These are phyloP conservation scores for Chenopodium quinoa DNA, from an alignment of 148 eudicot species.

Conservation along the genomic window DNA sequence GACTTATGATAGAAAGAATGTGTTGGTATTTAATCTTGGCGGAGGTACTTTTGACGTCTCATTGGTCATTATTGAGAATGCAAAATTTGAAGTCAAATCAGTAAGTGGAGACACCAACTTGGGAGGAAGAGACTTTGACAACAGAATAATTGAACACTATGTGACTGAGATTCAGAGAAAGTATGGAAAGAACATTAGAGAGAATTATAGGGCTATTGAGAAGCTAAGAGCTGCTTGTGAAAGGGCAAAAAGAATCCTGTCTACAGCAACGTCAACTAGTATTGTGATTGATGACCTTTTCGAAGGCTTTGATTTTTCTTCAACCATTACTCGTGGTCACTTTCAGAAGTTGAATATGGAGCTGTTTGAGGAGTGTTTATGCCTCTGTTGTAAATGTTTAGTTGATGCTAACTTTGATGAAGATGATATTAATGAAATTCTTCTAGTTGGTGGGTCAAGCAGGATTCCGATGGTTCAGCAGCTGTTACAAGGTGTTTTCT, in stretches of 20 bases:
- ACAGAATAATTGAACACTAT: background rate
- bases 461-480: background rate
- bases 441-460: slow-evolving; percentile 5
- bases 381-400: background rate
- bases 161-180: background rate
- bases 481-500: background rate
- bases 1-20: background rate
- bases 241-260: background rate
- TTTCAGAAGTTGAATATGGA: background rate
- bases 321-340: background rate
- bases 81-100: background rate
- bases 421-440: background rate
- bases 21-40: background rate
- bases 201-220: background rate
- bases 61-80: background rate
- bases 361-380: background rate
- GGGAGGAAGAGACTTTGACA: background rate
- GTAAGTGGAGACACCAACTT: background rate
- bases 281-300: background rate
- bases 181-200: background rate
- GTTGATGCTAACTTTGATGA: background rate
- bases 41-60: background rate
- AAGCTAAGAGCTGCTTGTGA: background rate
- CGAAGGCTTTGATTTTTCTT: background rate
- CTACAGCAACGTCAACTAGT: background rate